phyloP scores from a whole-genome alignment of 768 basidiomycete species.

The Rhizopogon roseolus region DNA sequence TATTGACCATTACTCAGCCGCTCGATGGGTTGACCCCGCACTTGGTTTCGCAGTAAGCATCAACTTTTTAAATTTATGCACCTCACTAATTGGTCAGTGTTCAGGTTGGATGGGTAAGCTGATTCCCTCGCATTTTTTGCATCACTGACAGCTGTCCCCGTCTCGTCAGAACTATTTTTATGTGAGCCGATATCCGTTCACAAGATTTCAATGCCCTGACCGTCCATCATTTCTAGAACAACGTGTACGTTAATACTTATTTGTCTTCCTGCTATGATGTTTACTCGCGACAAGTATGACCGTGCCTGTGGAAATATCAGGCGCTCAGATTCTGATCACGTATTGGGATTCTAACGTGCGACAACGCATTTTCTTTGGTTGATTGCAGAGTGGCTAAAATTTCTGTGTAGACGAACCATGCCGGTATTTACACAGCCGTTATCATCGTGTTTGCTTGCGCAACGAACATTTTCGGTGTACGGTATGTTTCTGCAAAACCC shows the following conservation, averaged over 20 bases:
- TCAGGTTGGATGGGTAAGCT: slow-evolving; percentile 26
- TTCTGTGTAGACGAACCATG: slow-evolving; percentile 37
- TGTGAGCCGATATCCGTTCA: slow-evolving; percentile 36
- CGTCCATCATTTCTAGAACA: neutral
- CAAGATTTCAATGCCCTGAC: neutral
- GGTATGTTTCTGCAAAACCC: slow-evolving; percentile 25
- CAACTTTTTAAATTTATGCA: neutral
- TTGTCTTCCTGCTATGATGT: neutral
- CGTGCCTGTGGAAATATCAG: slow-evolving; percentile 71
- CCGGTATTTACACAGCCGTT: slow-evolving; percentile 52
- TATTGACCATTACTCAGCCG: slow-evolving; percentile 27
- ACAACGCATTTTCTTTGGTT: neutral
- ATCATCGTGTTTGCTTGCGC: slow-evolving; percentile 52
- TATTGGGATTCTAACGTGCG: slow-evolving; percentile 68
- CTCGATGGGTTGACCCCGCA: slow-evolving; percentile 55
- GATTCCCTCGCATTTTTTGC: slow-evolving; percentile 24
- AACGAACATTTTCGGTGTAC: slow-evolving; percentile 71
- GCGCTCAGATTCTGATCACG: slow-evolving; percentile 60
- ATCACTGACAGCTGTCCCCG: neutral
- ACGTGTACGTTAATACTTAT: slow-evolving; percentile 2
- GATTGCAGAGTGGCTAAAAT: neutral
- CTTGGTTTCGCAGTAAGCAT: slow-evolving; percentile 52
- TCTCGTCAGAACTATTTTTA: slow-evolving; percentile 48
- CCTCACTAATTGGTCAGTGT: neutral
- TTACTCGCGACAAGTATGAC: slow-evolving; percentile 39